Percentiles rank a stretch among this genome's conserved stretches.
These are phyloP conservation scores for Fusarium temperatum DNA, from an alignment of 2,329 filamentous ascomycete genomes.

Conservation along the genomic window DNA sequence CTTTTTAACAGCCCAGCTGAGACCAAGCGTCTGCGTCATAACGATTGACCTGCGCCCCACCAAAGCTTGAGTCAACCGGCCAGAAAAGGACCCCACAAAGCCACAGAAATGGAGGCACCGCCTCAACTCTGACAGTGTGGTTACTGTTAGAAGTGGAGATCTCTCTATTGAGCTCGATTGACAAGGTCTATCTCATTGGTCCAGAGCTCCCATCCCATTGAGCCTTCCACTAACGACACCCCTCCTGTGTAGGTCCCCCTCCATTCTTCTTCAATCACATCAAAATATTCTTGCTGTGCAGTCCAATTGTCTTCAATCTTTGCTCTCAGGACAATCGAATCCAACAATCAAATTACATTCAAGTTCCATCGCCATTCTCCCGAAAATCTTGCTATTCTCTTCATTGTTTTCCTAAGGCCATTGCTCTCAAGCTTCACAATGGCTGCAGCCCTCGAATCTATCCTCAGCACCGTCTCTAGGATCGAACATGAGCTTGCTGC, in stretches of 20 bases:
- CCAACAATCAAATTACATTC: not conserved
- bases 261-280: not conserved
- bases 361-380: not conserved
- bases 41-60: constrained; percentile 6
- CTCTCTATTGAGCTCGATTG: not conserved
- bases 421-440: not conserved
- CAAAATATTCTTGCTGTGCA: not conserved
- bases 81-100: constrained; percentile 2
- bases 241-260: not conserved
- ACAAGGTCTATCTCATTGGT: not conserved
- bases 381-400: not conserved
- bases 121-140: not conserved
- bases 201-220: not conserved
- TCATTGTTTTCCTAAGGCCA: not conserved
- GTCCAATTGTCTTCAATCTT: not conserved
- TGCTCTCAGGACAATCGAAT: not conserved
- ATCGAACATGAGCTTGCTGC: not conserved
- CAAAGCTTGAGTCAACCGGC: constrained; percentile 35
- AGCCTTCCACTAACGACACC: not conserved
- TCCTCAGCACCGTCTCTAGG: not conserved
- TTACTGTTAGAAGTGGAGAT: not conserved
- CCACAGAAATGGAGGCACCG: not conserved
- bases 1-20: constrained; percentile 9
- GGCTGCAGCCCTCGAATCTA: not conserved
- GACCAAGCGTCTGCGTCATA: constrained; percentile 30